Evolutionary conservation across 2,329 filamentous ascomycete species (phyloP), one percentile per base, ranked within the genome.

Genomic region (Moelleriella libera): DNA sequence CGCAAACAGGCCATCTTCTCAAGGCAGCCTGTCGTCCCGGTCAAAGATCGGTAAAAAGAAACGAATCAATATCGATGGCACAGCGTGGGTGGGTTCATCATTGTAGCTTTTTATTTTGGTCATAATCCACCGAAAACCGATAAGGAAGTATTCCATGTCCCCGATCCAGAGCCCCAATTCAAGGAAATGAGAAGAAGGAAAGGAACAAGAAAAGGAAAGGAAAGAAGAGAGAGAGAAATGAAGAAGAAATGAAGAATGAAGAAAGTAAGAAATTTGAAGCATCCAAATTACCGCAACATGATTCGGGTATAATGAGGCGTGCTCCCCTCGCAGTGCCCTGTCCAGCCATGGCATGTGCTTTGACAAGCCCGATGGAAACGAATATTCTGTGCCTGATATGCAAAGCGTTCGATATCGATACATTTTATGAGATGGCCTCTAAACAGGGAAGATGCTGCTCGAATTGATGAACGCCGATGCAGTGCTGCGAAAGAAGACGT

Each of bases 271-370:
- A 12, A 37, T 37, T 21, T 21, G 32, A 37, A 37, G 32, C 32
- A 12, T 37, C 8, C 12, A 37, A 37, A 37, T 37, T 12, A 37
- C 21, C 21, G 12, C n/a, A 47, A 43, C 28, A 42, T 46, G 39
- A 45, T 31, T 47, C 41, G 48, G 50, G 34, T 47, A 43, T 47
- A 49, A 50, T 45, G 30, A 46, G 46, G 32, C 44, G 48, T 44
- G 39, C 50, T 40, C 29, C 39, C 47, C 44, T 47, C 42, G 45
- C 40, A 32, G 40, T 45, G 44, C 41, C 42, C 41, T 45, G 45
- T 48, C 44, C 30, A 47, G 46, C 42, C 21, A 21, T 21, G 21
- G 21, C 21, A 21, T 21, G 21, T 7, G 12, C 32, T 12, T 37
- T 37, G 32, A 12, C 7, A 7, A 37, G 3, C 32, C 32, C 32